Evolutionary conservation across 306 rosid genomes (phyloP), one percentile per base, ranked within the genome.

Genomic region (Ceratonia siliqua): DNA sequence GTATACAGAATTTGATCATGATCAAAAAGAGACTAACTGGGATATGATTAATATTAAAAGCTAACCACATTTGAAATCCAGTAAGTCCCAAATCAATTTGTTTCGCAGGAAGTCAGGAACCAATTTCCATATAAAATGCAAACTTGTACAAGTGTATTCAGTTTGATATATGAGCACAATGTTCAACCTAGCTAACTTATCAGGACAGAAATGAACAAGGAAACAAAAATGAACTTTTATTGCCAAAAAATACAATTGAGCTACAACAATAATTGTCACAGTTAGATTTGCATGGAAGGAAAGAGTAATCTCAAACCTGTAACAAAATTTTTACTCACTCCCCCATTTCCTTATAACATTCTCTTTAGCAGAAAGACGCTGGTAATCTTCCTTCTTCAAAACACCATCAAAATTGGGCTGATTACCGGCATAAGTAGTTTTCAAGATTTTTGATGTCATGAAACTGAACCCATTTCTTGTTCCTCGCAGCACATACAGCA

Each of bases 401-500:
- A 46, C 45, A 35, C 73, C 79, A 48, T 72, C 87, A 54, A 76
- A 56, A 73, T 78, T 83, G 71, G 74, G 72, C 69, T 28, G 75
- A 50, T 63, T 62, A 70, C 49, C 55, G 4, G 74, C 72, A 14
- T 78, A 57, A 12, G 79, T 49, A 72, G 53, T 82, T 79, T 87
- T 59, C 79, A 78, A 70, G 33, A 89, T 58, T 86, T 71, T 83
- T 4, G 90, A 83, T 67, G 96, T 73, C 65, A 90, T 6, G 38
- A 80, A 87, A 65, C 84, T 69, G 24, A 92, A 78, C 64, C 89
- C 91, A 56, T 86, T 89, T 86, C 96, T 90, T 75, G 95, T 85
- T 74, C 96, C 92, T 75, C 99, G 87, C 54, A 94, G 79, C 64
- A 85, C 83, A 79, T 90, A 90, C 74, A 94, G 73, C 84, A 92